Conservation (phyloP, 768 basidiomycete species). For the Russula abietina region DNA sequence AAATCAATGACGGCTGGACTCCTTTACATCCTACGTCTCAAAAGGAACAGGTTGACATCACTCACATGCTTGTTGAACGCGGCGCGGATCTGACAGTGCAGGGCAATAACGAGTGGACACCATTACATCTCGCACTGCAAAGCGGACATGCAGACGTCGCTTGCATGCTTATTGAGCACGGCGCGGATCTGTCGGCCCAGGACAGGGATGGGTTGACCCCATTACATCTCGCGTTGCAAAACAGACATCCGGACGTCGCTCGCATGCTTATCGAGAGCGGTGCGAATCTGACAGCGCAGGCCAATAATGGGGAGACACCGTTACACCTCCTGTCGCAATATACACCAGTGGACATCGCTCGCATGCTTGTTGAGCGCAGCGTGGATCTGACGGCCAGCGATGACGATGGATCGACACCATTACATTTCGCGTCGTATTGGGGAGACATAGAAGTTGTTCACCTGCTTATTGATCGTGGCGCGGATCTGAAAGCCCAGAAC, state of each 20-base stretch:
- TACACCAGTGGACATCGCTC: neutral
- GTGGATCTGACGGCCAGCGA: neutral
- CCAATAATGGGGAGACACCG: neutral
- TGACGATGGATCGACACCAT: accelerated
- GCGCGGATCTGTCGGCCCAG: neutral
- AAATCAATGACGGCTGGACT: accelerated
- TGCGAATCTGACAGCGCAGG: neutral
- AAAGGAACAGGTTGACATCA: neutral
- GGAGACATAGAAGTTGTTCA: neutral
- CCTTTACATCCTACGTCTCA: neutral
- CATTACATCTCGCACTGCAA: neutral
- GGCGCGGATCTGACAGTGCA: neutral
- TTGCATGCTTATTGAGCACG: neutral
- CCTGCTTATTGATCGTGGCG: neutral
- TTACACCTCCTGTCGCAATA: neutral
- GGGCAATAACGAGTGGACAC: neutral
- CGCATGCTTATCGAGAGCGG: neutral
- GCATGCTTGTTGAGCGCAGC: neutral
- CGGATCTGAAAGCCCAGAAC: neutral
- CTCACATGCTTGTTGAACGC: neutral
- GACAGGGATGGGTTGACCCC: neutral
- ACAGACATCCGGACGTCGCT: neutral
- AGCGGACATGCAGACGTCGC: neutral
- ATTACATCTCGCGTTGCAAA: neutral
- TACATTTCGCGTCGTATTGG: accelerated